Conservation (phyloP, 257 asterid genomes). For the Agastache rugosa region DNA sequence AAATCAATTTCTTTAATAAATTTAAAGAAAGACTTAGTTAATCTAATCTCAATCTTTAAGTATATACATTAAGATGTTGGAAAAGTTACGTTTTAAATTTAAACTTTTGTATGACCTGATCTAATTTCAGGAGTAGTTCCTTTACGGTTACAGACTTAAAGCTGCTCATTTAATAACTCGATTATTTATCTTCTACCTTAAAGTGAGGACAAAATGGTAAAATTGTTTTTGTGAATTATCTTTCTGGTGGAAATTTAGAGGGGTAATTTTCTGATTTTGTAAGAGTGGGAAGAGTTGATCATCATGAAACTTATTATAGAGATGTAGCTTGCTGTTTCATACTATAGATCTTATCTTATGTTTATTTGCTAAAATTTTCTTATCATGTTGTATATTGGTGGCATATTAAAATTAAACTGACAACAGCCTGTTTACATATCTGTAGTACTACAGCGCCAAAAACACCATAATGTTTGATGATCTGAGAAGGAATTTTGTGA, state of each 20-base stretch:
- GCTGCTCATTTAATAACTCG: not conserved
- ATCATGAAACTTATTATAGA: not conserved
- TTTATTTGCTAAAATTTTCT: not conserved
- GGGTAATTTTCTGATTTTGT: not conserved
- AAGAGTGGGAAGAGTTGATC: not conserved
- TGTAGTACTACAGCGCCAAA: constrained; percentile 75
- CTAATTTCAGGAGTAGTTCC: not conserved
- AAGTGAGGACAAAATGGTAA: not conserved
- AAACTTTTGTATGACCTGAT: not conserved
- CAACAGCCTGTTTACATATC: not conserved
- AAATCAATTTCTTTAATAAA: not conserved
- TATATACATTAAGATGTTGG: not conserved
- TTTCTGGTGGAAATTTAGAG: not conserved
- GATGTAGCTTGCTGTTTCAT: not conserved
- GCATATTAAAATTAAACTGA: constrained; percentile 22
- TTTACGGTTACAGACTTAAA: not conserved
- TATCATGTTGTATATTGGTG: constrained; percentile 4
- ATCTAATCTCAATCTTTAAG: not conserved
- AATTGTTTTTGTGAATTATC: not conserved
- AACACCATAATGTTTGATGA: constrained; percentile 98
- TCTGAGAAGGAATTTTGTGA: constrained; percentile 85
- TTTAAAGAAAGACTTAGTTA: not conserved
- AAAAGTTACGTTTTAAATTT: too few relatives aligned
- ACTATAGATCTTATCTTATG: not conserved
- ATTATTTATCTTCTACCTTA: not conserved